These are phyloP conservation scores for Neurospora sp. DNA, from an alignment of 2,329 filamentous ascomycete genomes.

Conservation along the genomic window DNA sequence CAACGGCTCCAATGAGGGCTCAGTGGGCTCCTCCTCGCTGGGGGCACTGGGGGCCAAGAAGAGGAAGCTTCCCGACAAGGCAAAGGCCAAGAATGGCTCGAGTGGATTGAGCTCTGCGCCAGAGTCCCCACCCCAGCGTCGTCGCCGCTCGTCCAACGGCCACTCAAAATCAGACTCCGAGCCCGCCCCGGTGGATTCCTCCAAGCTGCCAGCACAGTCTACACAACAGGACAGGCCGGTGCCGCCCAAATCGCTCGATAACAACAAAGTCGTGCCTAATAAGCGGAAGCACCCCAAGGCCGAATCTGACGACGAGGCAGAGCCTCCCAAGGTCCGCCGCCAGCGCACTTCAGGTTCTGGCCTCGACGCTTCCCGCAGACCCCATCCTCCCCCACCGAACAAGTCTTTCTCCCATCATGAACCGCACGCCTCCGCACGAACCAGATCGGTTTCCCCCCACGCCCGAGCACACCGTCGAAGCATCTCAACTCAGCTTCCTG, in stretches of 20 bases:
- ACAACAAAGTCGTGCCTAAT: slow-evolving; percentile 29
- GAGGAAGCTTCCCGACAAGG: slow-evolving; percentile 39
- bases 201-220: slow-evolving; percentile 23
- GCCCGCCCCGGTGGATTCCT: slow-evolving; percentile 32
- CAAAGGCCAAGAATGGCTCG: slow-evolving; percentile 40
- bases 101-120: slow-evolving; percentile 51
- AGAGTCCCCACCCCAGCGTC: slow-evolving; percentile 37
- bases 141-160: slow-evolving; percentile 29
- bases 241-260: slow-evolving; percentile 34
- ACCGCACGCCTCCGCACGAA: slow-evolving; percentile 21
- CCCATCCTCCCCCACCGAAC: slow-evolving; percentile 15
- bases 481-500: slow-evolving; percentile 52
- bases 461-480: slow-evolving; percentile 51
- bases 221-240: slow-evolving; percentile 30
- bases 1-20: slow-evolving; percentile 20
- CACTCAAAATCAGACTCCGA: slow-evolving; percentile 48
- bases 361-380: slow-evolving; percentile 19
- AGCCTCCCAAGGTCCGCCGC: slow-evolving; percentile 43
- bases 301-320: slow-evolving; percentile 50
- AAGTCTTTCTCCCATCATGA: slow-evolving; percentile 24
- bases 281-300: slow-evolving; percentile 45
- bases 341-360: slow-evolving; percentile 39
- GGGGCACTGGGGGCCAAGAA: slow-evolving; percentile 32
- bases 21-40: neutral
- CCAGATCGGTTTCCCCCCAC: slow-evolving; percentile 51